phyloP scores from a whole-genome alignment of 2,329 filamentous ascomycete species.

The Ophiostoma himal-ulmi region DNA sequence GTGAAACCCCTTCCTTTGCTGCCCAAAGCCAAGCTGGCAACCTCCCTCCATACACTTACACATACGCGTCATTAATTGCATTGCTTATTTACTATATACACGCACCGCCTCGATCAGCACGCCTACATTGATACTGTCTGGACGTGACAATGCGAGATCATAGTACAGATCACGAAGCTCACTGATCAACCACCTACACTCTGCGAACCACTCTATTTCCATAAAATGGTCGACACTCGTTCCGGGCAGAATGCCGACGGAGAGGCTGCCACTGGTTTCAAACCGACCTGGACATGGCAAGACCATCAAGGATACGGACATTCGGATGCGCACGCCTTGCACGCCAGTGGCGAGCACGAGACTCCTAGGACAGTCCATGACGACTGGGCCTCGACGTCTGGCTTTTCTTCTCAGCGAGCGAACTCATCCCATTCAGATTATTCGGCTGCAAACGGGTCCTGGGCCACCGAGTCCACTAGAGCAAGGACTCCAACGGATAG shows the following conservation, averaged over 20 bases:
- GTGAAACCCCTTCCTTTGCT: slow-evolving; percentile 16
- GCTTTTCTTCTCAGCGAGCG: slow-evolving; percentile 8
- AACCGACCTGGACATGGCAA: slow-evolving; percentile 21
- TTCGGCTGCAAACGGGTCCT: background rate
- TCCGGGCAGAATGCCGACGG: slow-evolving; percentile 5
- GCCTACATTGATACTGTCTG: background rate
- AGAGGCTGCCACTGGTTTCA: background rate
- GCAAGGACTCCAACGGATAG: slow-evolving; percentile 13
- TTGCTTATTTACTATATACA: background rate
- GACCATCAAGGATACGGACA: background rate
- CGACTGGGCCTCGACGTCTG: slow-evolving; percentile 17
- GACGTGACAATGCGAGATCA: background rate
- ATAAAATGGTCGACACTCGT: slow-evolving; percentile 19
- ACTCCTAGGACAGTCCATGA: background rate
- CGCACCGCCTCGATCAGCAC: background rate
- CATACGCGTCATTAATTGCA: background rate
- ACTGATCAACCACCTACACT: background rate
- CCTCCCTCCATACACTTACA: background rate
- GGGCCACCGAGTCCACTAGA: background rate
- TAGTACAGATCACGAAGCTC: background rate
- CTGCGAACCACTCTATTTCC: background rate
- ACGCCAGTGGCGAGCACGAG: slow-evolving; percentile 16
- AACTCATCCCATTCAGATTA: background rate
- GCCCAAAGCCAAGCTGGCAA: slow-evolving; percentile 19
- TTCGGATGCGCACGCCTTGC: background rate